Conservation (phyloP, 1,284 basidiomycete species). For the Marasmius oreades region DNA sequence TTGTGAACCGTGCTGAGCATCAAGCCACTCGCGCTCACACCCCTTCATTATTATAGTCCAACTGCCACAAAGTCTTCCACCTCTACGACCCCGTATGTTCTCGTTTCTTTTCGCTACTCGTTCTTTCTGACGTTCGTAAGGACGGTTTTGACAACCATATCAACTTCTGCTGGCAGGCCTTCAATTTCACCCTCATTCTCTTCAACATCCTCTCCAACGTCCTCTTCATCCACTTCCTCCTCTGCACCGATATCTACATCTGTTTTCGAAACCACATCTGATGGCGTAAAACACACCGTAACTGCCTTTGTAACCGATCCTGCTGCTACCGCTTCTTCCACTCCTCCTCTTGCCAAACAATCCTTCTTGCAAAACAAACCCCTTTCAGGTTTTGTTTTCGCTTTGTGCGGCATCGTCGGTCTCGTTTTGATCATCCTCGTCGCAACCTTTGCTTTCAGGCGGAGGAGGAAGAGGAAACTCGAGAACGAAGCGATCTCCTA, state of each 20-base stretch:
- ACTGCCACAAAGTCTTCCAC: conserved; percentile 2
- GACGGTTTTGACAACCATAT: conserved; percentile 20
- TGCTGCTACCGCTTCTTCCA: conserved; percentile 11
- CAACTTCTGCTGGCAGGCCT: conserved; percentile 18
- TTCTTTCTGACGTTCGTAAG: conserved; percentile 1
- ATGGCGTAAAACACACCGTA: conserved; percentile 21
- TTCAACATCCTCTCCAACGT: conserved; percentile 9
- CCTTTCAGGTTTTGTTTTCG: conserved; percentile 54
- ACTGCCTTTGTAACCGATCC: conserved; percentile 23
- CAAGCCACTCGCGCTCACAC: not conserved
- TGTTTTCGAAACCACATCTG: conserved; percentile 15
- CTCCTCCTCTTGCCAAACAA: conserved; percentile 20
- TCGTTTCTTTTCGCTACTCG: conserved; percentile 5
- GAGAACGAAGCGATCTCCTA: conserved; percentile 50
- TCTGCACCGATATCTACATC: not conserved
- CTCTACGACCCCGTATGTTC: conserved; percentile 3
- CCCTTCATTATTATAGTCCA: not conserved
- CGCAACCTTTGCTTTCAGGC: conserved; percentile 47
- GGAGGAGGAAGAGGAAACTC: conserved; percentile 42
- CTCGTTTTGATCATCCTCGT: conserved; percentile 44
- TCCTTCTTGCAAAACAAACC: conserved; percentile 62
- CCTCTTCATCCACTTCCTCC: conserved; percentile 5
- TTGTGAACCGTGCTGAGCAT: no score
- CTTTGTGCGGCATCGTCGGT: conserved; percentile 46
- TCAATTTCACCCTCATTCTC: conserved; percentile 11